phyloP scores from a whole-genome alignment of 371 early-diverging fungal genomes.

The Lichtheimia ornata region DNA sequence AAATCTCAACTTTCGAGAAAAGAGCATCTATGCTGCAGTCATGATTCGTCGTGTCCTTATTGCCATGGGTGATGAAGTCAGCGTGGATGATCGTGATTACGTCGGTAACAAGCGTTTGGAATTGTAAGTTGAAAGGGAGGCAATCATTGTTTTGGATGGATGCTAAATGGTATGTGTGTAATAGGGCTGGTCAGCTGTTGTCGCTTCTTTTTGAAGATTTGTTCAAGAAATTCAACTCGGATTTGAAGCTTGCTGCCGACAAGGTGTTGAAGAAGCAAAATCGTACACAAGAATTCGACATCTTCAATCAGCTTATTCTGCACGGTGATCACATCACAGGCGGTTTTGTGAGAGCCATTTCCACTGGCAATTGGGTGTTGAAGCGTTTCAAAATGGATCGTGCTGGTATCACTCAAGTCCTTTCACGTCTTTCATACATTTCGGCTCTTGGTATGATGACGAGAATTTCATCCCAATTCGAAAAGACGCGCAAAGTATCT shows the following conservation, averaged over 20 bases:
- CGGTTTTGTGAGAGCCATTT: slow-evolving; percentile 96
- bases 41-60: slow-evolving; percentile 98
- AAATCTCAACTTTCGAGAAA: slow-evolving; percentile 88
- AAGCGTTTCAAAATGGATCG: slow-evolving; percentile 99
- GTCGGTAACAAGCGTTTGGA: slow-evolving; percentile 99
- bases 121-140: slow-evolving; percentile 59
- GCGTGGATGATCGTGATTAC: slow-evolving; percentile 99
- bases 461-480: slow-evolving; percentile 98
- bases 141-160: not conserved
- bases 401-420: slow-evolving; percentile 98
- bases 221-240: slow-evolving; percentile 97
- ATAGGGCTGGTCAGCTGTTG: slow-evolving; percentile 96
- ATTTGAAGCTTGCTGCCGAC: slow-evolving; percentile 90
- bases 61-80: slow-evolving; percentile 79
- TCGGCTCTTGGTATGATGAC: slow-evolving; percentile 99
- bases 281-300: slow-evolving; percentile 96
- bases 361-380: slow-evolving; percentile 99
- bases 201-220: slow-evolving; percentile 99
- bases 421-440: slow-evolving; percentile 96
- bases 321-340: slow-evolving; percentile 94
- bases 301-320: slow-evolving; percentile 80
- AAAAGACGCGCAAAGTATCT: slow-evolving; percentile 99
- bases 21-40: slow-evolving; percentile 94
- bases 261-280: slow-evolving; percentile 93
- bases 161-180: not conserved